Evolutionary conservation across 2,329 filamentous ascomycete species (phyloP), one percentile per base, ranked within the genome.

Genomic region (Sarocladium brachiariae): DNA sequence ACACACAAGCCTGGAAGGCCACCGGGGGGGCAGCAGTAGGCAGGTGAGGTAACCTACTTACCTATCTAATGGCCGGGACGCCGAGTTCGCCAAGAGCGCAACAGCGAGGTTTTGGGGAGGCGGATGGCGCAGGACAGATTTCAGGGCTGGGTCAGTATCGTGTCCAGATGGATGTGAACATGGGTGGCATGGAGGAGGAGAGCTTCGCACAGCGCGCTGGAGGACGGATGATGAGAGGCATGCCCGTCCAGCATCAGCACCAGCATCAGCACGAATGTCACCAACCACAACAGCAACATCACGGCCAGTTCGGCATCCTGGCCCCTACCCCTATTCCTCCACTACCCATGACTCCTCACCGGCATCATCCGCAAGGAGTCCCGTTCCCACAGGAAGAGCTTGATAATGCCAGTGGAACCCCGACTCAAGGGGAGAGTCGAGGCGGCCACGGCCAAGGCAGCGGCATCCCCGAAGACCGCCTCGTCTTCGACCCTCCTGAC

Each of bases 401-500:
- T 11, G 27, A 47, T 19, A 23, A 6, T 25, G 9, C 43, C 16
- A 30, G 33, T 13, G 43, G 43, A 11, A 23, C 25, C 4, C 25
- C 43, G 48, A 33, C 9, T 4, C 43, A 30, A 16, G 43, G n/a
- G 4, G 43, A 47, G 10, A 47, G 43, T 25, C 43, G 27, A 19
- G 43, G 43, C n/a, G 43, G 43, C 43, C 43, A 47, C 27, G 43
- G 43, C n/a, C n/a, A n/a, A n/a, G n/a, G n/a, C n/a, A n/a, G n/a
- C 19, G 43, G 43, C 16, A 16, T 47, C 16, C 43, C 43, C 13
- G 43, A 47, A 19, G 43, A 47, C 11, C 43, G 43, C 43, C 27
- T 85, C 56, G 74, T 88, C 10, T 65, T 81, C 8, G 71, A 87
- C 58, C 86, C 86, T 34, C 85, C 86, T 2, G 73, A 86, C 57